Conservation (phyloP, 441 rosid species). For the Populus hybrid region DNA sequence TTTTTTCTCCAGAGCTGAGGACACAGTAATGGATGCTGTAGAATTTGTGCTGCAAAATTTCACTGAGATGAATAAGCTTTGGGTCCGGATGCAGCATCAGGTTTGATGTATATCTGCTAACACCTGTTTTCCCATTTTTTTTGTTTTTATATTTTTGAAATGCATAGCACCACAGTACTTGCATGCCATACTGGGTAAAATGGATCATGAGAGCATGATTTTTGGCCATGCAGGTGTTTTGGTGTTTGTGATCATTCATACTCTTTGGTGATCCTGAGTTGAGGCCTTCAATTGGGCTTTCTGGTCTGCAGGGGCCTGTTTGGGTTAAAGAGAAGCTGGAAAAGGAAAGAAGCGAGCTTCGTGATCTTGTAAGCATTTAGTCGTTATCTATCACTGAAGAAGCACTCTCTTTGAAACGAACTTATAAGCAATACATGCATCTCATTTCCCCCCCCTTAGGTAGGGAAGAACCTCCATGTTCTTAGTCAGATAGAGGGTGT, state of each 20-base stretch:
- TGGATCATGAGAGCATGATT: slow-evolving; percentile 61
- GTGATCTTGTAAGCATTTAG: slow-evolving; percentile 68
- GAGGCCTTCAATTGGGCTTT: slow-evolving; percentile 88
- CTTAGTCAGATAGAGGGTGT: slow-evolving; percentile 95
- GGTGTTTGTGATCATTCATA: slow-evolving; percentile 86
- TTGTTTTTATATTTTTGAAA: slow-evolving; percentile 20
- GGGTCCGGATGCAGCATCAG: slow-evolving; percentile 96
- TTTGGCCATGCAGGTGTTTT: slow-evolving; percentile 94
- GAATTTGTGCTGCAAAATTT: slow-evolving; percentile 80
- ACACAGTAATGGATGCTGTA: slow-evolving; percentile 40
- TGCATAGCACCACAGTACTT: slow-evolving; percentile 28
- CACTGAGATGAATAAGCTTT: slow-evolving; percentile 94
- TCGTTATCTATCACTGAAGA: slow-evolving; percentile 21
- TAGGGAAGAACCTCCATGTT: slow-evolving; percentile 93
- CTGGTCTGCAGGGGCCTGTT: slow-evolving; percentile 95
- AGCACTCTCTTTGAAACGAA: slow-evolving; percentile 2
- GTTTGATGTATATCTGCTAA: slow-evolving; percentile 44
- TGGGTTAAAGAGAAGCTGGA: slow-evolving; percentile 77
- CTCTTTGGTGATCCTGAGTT: slow-evolving; percentile 89
- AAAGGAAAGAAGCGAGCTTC: slow-evolving; percentile 88
- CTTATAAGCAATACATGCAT: slow-evolving; percentile 7
- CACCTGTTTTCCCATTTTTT: slow-evolving; percentile 23
- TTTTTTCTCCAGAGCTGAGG: slow-evolving; percentile 56
- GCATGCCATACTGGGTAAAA: slow-evolving; percentile 34
- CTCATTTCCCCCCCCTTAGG: slow-evolving; percentile 36